Evolutionary conservation across 306 rosid species (phyloP), one percentile per base, ranked within the genome.

Genomic region (Cicer cuneatum): DNA sequence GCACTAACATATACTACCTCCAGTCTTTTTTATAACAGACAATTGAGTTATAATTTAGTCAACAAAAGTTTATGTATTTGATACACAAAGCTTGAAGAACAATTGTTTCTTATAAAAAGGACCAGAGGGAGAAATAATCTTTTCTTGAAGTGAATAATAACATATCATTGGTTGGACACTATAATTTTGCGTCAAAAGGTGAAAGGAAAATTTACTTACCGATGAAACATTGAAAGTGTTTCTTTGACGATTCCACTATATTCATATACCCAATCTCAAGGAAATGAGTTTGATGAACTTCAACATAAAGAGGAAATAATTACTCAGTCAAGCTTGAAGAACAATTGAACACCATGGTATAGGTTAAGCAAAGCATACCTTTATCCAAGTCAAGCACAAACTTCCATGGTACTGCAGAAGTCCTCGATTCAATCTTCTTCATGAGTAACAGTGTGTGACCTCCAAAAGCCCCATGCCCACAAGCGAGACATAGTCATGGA

Each of bases 361-460:
- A 19, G 57, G 72, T 66, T 45, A 66, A 66, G 57, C 56, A 12
- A 12, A 66, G 19, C 83, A 81, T 80, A 93, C 97, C 97, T 91
- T 84, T 81, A 42, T 76, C 84, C 84, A 85, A 83, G 81, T 76
- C 69, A 78, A 88, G 82, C 72, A 80, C 82, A 64, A 24, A 77
- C 85, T 77, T 85, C 48, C 15, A 84, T 80, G 63, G 85, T 75
- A 80, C 86, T 16, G 69, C 33, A 46, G 57, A 18, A 62, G 68
- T 82, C 81, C 85, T 81, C 85, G 13, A 63, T 29, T 38, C 78
- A 67, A 45, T 74, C 67, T 78, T 81, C 80, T 6, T 85, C 84
- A 72, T 65, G 80, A 56, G 63, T 77, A 65, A 70, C 86, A 72
- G 66, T 51, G 68, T 47, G 59, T 72, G 63, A 74, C 70, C 85